Evolutionary conservation across 805 yeast species (phyloP).

Genomic region (Pichia pseudocactophila): DNA sequence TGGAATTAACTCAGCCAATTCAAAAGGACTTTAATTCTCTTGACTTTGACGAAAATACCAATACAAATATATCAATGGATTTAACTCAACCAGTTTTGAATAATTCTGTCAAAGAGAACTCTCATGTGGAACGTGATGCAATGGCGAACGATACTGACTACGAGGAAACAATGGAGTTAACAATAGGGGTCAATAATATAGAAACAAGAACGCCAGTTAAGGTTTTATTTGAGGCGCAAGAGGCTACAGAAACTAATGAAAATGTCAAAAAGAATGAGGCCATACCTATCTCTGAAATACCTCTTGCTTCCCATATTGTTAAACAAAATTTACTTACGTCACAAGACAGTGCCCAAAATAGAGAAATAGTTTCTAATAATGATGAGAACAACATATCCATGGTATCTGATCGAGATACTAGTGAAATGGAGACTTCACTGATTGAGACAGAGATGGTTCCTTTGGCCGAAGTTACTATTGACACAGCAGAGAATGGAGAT

Average conservation of each 20-base stretch:
- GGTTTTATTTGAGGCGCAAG: no score
- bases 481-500: conserved; percentile 15
- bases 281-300: not conserved
- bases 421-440: conserved; percentile 10
- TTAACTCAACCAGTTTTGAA: conserved; percentile 4
- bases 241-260: not conserved
- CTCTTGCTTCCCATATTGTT: no score
- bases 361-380: no score
- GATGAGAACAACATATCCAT: not conserved
- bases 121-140: not conserved
- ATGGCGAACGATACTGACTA: not conserved
- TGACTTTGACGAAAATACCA: not conserved
- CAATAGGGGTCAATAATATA: not conserved
- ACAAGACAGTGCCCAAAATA: no score
- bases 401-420: conserved; percentile 1
- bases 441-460: conserved; percentile 24
- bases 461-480: conserved; percentile 23
- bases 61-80: conserved; percentile 10
- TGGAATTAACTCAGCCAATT: conserved; percentile 17
- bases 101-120: not conserved
- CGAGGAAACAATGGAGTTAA: not conserved
- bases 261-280: no score
- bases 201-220: not conserved
- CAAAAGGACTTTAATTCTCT: conserved; percentile 9
- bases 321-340: not conserved